Conservation (phyloP, 2,329 filamentous ascomycete species). For the Fusarium sp. region DNA sequence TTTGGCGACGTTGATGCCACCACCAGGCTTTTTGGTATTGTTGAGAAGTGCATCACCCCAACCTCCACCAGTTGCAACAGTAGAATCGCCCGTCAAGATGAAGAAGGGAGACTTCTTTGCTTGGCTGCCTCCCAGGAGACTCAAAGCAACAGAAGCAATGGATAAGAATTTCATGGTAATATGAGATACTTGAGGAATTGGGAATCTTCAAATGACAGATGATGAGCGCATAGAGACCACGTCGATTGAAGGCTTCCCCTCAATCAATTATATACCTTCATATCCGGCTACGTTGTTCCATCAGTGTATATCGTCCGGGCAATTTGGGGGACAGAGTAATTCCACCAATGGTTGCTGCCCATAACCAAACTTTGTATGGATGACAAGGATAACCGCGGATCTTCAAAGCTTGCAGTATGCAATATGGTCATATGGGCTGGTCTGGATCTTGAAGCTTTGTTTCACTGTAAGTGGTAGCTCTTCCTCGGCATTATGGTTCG, state of each 20-base stretch:
- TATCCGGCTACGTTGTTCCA: not conserved
- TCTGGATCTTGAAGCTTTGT: not conserved
- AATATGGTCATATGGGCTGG: not conserved
- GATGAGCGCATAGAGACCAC: no score
- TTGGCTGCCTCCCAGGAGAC: not conserved
- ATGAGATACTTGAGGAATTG: not conserved
- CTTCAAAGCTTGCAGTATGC: not conserved
- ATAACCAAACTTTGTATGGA: not conserved
- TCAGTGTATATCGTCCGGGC: not conserved
- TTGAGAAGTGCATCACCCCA: conserved; percentile 15
- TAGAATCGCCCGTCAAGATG: conserved; percentile 14
- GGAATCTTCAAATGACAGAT: no score
- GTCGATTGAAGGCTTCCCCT: not conserved
- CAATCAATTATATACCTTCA: not conserved
- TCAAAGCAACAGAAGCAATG: not conserved
- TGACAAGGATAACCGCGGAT: not conserved
- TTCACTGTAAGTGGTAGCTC: not conserved
- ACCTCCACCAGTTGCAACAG: conserved; percentile 1
- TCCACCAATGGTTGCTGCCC: not conserved
- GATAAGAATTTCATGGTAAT: not conserved
- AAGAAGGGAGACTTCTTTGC: conserved; percentile 11
- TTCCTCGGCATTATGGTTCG: not conserved
- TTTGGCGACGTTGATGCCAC: conserved; percentile 12
- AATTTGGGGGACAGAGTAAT: rapidly evolving
- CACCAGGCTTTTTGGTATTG: not conserved